phyloP scores from a whole-genome alignment of 768 basidiomycete genomes.

The Porpolomopsis calyptriformis region DNA sequence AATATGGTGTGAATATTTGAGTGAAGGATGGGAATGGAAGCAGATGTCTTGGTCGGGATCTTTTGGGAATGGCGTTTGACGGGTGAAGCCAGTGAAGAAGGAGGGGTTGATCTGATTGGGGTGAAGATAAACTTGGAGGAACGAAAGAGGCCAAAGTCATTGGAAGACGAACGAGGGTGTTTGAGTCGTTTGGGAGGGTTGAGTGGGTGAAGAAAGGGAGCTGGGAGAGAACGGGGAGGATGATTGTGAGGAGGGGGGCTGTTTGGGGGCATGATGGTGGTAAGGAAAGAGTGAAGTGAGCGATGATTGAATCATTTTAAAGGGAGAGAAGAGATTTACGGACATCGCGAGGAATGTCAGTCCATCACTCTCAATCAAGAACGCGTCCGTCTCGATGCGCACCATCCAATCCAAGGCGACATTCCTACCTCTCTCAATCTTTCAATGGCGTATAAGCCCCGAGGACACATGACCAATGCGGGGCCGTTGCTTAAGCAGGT shows the following conservation, averaged over 20 bases:
- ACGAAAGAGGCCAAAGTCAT: background rate
- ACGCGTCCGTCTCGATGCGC: slow-evolving; percentile 46
- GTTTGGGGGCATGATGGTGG: background rate
- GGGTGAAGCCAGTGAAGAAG: slow-evolving; percentile 14
- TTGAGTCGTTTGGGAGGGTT: background rate
- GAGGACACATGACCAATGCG: no score
- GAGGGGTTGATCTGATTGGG: slow-evolving; percentile 14
- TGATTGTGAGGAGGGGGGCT: background rate
- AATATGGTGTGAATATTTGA: slow-evolving; percentile 6
- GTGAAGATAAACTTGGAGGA: slow-evolving; percentile 15
- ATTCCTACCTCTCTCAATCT: no score
- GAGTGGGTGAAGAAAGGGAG: background rate
- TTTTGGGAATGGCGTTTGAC: slow-evolving; percentile 5
- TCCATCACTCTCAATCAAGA: slow-evolving; percentile 49
- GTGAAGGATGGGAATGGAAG: slow-evolving; percentile 16
- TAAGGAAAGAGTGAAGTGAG: background rate
- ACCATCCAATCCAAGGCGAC: slow-evolving; percentile 70
- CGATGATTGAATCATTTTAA: background rate
- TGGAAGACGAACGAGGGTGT: background rate
- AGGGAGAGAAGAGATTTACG: background rate
- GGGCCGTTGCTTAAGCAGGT: no score
- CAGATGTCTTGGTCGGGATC: slow-evolving; percentile 15
- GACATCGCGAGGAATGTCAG: background rate
- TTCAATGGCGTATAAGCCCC: no score
- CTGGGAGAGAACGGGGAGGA: background rate